A percentile compares a stretch with the other conserved stretches of the same genome.
Evolutionary conservation across 345 rosid genomes (phyloP).

Genomic region (Dipteronia dyeriana): DNA sequence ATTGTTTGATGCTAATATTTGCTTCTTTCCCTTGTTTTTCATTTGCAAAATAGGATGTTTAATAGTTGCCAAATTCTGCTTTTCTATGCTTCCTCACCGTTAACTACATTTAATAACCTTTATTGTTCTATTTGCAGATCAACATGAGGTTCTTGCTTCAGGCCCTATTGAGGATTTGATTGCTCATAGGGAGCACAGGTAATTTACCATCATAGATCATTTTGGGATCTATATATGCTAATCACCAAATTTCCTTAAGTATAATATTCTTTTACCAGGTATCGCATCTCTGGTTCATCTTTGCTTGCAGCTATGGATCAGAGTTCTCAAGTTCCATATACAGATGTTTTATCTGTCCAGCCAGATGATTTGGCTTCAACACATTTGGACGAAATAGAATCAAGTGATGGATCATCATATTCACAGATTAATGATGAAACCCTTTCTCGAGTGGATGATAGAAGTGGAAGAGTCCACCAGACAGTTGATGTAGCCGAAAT

Average conservation of each 20-base stretch:
- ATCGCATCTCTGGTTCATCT: slow-evolving; percentile 96
- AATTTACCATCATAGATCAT: slow-evolving; percentile 21
- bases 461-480: slow-evolving; percentile 83
- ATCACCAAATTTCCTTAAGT: slow-evolving; percentile 23
- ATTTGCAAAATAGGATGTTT: background rate
- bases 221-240: slow-evolving; percentile 5
- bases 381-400: slow-evolving; percentile 68
- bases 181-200: slow-evolving; percentile 99
- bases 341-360: slow-evolving; percentile 61
- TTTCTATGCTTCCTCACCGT: background rate
- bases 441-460: slow-evolving; percentile 75
- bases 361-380: slow-evolving; percentile 43
- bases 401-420: slow-evolving; percentile 54
- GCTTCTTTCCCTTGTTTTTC: background rate
- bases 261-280: slow-evolving; percentile 50
- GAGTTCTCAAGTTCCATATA: slow-evolving; percentile 82
- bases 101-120: slow-evolving; percentile 4
- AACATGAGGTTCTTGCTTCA: slow-evolving; percentile 98
- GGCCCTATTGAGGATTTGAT: slow-evolving; percentile 99
- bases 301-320: slow-evolving; percentile 97
- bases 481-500: slow-evolving; percentile 97
- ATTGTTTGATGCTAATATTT: background rate
- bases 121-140: slow-evolving; percentile 49
- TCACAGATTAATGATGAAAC: slow-evolving; percentile 64
- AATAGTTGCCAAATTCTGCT: background rate